These are phyloP conservation scores for Parasitella parasitica DNA, from an alignment of 371 early-diverging fungal genomes.

Conservation along the genomic window DNA sequence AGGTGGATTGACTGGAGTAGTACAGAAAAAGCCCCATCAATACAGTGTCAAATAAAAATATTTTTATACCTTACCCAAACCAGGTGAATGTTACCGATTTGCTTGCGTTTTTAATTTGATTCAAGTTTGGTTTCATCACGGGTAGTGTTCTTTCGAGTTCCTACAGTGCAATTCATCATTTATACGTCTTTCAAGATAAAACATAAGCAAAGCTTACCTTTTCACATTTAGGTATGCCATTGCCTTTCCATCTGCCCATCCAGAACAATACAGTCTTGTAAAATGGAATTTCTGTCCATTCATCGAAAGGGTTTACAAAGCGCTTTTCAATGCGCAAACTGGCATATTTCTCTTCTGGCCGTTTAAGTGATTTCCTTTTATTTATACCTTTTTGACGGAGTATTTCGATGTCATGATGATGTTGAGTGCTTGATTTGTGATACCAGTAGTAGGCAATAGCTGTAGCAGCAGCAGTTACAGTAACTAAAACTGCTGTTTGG, in stretches of 20 bases:
- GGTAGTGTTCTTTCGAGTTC: slow-evolving; percentile 46
- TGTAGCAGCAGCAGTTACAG: slow-evolving; percentile 3
- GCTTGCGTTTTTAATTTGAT: background rate
- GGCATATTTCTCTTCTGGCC: slow-evolving; percentile 25
- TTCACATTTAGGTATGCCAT: slow-evolving; percentile 18
- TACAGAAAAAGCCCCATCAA: background rate
- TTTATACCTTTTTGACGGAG: slow-evolving; percentile 1
- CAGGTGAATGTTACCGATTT: slow-evolving; percentile 47
- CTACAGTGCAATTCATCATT: no score
- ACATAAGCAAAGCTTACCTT: slow-evolving; percentile 5
- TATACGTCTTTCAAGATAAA: no score
- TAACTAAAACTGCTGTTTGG: background rate
- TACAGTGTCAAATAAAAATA: no score
- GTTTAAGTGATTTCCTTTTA: slow-evolving; percentile 12
- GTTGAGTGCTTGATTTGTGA: background rate
- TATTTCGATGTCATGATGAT: background rate
- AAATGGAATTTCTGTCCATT: slow-evolving; percentile 26
- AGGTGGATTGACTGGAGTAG: slow-evolving; percentile 58
- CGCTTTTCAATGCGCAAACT: slow-evolving; percentile 12
- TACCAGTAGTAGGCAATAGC: slow-evolving; percentile 2
- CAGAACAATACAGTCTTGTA: slow-evolving; percentile 24
- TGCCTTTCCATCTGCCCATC: slow-evolving; percentile 26
- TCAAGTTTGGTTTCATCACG: slow-evolving; percentile 41
- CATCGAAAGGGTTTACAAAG: slow-evolving; percentile 27
- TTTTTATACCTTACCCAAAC: slow-evolving; percentile 35